These are phyloP conservation scores for Papilionanthe hybrid DNA, from an alignment of 116 monocot genomes.

Conservation along the genomic window DNA sequence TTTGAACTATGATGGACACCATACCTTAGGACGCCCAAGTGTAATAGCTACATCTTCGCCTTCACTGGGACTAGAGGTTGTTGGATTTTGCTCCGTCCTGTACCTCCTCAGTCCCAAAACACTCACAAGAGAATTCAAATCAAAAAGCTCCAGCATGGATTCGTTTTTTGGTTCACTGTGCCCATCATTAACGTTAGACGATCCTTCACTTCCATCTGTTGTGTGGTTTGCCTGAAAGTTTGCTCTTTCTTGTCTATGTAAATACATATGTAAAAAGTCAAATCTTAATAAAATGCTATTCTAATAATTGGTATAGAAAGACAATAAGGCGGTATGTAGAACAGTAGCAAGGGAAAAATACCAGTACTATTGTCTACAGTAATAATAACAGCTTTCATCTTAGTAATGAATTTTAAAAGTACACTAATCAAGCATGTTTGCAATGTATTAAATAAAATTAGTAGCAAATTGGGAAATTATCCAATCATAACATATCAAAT, in stretches of 20 bases:
- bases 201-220: slow-evolving; percentile 30
- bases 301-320: background rate
- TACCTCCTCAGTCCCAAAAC: slow-evolving; percentile 98
- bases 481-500: background rate
- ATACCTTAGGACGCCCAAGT: slow-evolving; percentile 81
- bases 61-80: slow-evolving; percentile 83
- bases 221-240: slow-evolving; percentile 15
- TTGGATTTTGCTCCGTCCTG: slow-evolving; percentile 42
- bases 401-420: background rate
- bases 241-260: slow-evolving; percentile 7
- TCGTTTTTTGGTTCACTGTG: slow-evolving; percentile 40
- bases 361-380: background rate
- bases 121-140: slow-evolving; percentile 95
- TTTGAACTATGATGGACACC: background rate
- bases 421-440: background rate
- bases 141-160: slow-evolving; percentile 93
- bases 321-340: background rate
- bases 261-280: slow-evolving; percentile 1
- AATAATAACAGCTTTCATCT: background rate
- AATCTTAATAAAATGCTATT: background rate
- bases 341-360: background rate
- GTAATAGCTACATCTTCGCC: slow-evolving; percentile 92
- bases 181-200: slow-evolving; percentile 37
- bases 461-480: background rate
- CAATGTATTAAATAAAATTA: background rate